Conservation (phyloP, 2,329 filamentous ascomycete genomes). For the Pleurostoma richardsiae region DNA sequence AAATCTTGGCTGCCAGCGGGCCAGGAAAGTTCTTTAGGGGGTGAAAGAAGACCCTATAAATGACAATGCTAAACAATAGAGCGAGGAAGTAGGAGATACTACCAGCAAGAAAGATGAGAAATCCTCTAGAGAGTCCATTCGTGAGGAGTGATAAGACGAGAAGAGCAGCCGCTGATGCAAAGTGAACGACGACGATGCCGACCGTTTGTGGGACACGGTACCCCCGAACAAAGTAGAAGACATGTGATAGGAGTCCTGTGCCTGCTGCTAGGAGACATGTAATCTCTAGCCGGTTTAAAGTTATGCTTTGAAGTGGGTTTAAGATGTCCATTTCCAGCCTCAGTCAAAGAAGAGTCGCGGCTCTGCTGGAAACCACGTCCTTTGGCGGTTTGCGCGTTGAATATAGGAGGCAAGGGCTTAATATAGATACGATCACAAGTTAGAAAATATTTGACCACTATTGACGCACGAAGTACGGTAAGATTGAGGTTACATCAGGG, state of each 20-base stretch:
- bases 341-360: too few species aligned
- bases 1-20: conserved; percentile 3
- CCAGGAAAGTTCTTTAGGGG: conserved; percentile 5
- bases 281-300: too few species aligned
- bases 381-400: too few species aligned
- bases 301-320: too few species aligned
- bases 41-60: conserved; percentile 7
- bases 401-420: too few species aligned
- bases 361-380: too few species aligned
- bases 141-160: background rate
- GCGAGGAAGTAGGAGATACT: background rate
- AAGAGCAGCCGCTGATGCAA: background rate
- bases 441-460: too few species aligned
- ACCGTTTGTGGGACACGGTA: background rate
- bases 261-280: too few species aligned
- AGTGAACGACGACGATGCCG: background rate
- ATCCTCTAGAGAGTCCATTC: background rate
- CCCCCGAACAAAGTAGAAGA: background rate
- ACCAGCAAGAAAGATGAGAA: background rate
- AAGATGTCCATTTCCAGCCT: too few species aligned
- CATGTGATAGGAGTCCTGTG: background rate
- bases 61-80: conserved; percentile 2
- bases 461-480: too few species aligned
- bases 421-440: too few species aligned
- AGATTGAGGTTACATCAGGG: too few species aligned